A percentile compares a stretch with the other conserved stretches of the same genome.
Conservation (phyloP, 2,329 filamentous ascomycete genomes). For the Plenodomus tracheiphilus region DNA sequence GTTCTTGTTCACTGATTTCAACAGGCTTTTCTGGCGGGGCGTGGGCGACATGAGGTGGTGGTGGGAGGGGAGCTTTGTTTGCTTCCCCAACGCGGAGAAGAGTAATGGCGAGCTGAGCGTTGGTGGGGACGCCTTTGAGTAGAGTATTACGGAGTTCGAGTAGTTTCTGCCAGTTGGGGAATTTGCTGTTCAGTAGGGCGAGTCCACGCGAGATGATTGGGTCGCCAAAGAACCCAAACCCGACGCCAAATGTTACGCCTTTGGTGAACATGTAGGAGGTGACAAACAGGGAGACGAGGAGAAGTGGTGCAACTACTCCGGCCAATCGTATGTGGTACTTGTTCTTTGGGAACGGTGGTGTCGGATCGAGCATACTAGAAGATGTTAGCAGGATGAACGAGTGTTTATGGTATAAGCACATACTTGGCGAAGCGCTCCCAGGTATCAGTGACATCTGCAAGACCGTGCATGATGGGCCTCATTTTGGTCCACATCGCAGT, state of each 20-base stretch:
- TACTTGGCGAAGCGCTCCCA: conserved; percentile 67
- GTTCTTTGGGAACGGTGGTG: conserved; percentile 52
- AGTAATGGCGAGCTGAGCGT: conserved; percentile 80
- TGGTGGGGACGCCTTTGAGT: conserved; percentile 81
- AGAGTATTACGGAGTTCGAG: conserved; percentile 75
- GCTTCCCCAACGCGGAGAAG: conserved; percentile 79
- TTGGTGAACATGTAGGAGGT: conserved; percentile 62
- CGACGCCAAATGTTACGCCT: conserved; percentile 65
- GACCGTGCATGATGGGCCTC: conserved; percentile 69
- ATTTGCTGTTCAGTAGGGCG: conserved; percentile 60
- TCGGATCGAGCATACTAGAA: conserved; percentile 51
- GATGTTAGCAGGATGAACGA: conserved; percentile 3
- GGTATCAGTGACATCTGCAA: conserved; percentile 63
- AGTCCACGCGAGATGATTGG: conserved; percentile 68
- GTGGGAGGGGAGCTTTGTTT: conserved; percentile 76
- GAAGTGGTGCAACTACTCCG: conserved; percentile 49
- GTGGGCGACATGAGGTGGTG: conserved; percentile 52
- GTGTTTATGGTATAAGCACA: conserved; percentile 14
- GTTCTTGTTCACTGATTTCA: conserved; percentile 54
- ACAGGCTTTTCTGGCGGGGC: conserved; percentile 56
- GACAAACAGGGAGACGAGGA: conserved; percentile 50
- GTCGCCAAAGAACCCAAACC: conserved; percentile 79
- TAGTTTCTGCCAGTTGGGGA: conserved; percentile 75
- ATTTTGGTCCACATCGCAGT: conserved; percentile 77
- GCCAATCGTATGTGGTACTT: conserved; percentile 52